phyloP scores from a whole-genome alignment of 208 protist genomes.

The Trypanosoma avium region DNA sequence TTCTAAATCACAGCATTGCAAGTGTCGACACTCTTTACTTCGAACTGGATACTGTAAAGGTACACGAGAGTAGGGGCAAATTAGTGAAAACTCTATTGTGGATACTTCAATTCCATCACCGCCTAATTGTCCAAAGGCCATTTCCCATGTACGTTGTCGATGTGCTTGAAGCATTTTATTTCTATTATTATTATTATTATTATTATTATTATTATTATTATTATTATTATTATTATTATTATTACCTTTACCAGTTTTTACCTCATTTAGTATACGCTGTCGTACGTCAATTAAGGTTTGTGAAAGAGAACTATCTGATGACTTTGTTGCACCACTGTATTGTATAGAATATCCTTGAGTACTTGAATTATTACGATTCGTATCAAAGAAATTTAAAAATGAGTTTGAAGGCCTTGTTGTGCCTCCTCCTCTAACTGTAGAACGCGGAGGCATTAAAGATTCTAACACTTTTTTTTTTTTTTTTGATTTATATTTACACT shows the following conservation, averaged over 20 bases:
- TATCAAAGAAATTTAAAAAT: not conserved
- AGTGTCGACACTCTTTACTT: conserved; percentile 72
- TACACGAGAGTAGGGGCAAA: conserved; percentile 83
- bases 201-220: conserved; percentile 10
- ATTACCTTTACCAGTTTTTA: conserved; percentile 22
- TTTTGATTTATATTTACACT: too few relatives aligned
- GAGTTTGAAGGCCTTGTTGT: not conserved
- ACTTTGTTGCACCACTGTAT: not conserved
- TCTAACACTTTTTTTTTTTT: not conserved
- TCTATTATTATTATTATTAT: conserved; percentile 12
- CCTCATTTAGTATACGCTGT: conserved; percentile 47
- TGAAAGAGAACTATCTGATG: not conserved
- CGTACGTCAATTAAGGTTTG: conserved; percentile 37
- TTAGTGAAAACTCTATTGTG: conserved; percentile 83
- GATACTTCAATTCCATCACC: conserved; percentile 57
- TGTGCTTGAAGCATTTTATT: conserved; percentile 40
- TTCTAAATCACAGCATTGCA: conserved; percentile 91
- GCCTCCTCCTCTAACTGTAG: not conserved
- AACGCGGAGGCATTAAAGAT: conserved; percentile 8
- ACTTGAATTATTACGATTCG: not conserved
- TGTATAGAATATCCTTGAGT: not conserved
- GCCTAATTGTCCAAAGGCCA: conserved; percentile 59
- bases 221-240: conserved; percentile 19
- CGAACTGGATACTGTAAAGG: conserved; percentile 68
- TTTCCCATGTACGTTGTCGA: conserved; percentile 54